Percentiles rank a stretch among this genome's conserved stretches.
These are phyloP conservation scores for Naematelia aurantialba DNA, from an alignment of 768 basidiomycete species.

Conservation along the genomic window DNA sequence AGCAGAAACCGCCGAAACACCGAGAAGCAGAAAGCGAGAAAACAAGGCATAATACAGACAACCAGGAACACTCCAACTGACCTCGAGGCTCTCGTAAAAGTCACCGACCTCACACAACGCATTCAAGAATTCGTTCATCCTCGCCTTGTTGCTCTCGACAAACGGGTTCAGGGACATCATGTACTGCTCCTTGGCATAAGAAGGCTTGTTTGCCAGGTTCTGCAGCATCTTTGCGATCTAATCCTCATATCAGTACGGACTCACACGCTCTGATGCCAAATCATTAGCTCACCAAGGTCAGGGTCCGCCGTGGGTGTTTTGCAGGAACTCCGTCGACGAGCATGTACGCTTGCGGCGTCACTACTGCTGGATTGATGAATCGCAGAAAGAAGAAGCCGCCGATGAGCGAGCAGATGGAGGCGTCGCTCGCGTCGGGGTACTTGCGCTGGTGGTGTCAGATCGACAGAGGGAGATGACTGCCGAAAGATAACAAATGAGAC, in stretches of 20 bases:
- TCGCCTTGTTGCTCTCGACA: slow-evolving; percentile 95
- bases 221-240: slow-evolving; percentile 99
- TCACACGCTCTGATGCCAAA: neutral
- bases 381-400: slow-evolving; percentile 99
- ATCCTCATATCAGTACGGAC: slow-evolving; percentile 5
- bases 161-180: slow-evolving; percentile 99
- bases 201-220: slow-evolving; percentile 97
- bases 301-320: slow-evolving; percentile 91
- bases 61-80: slow-evolving; percentile 48
- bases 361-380: slow-evolving; percentile 98
- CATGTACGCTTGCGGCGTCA: slow-evolving; percentile 99
- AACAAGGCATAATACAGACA: neutral
- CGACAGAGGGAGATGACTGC: neutral
- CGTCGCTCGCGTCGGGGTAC: slow-evolving; percentile 98
- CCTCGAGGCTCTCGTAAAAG: slow-evolving; percentile 98
- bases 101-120: slow-evolving; percentile 96
- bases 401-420: slow-evolving; percentile 95
- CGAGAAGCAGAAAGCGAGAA: no score
- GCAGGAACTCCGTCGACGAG: slow-evolving; percentile 96
- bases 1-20: no score
- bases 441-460: slow-evolving; percentile 63
- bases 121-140: slow-evolving; percentile 96
- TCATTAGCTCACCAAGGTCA: slow-evolving; percentile 65
- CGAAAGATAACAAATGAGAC: slow-evolving; percentile 19
- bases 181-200: slow-evolving; percentile 94